These are phyloP conservation scores for Multifurca ochricompacta DNA, from an alignment of 768 basidiomycete genomes.

Conservation along the genomic window DNA sequence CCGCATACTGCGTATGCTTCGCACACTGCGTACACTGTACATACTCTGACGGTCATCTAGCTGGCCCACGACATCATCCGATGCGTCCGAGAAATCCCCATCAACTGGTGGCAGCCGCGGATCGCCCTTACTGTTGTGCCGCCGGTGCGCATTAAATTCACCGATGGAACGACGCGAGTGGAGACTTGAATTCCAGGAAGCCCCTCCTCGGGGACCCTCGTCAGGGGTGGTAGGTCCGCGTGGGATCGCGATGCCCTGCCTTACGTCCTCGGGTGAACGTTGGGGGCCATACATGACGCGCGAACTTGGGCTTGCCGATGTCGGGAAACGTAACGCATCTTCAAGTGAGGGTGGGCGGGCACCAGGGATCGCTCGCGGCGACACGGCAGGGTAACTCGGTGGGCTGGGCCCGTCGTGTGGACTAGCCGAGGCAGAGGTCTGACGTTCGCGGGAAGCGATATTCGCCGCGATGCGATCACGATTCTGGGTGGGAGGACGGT, in stretches of 20 bases:
- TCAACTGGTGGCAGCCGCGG: conserved; percentile 2
- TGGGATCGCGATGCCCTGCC: conserved; percentile 20
- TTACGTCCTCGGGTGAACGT: conserved; percentile 20
- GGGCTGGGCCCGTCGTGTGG: conserved; percentile 16
- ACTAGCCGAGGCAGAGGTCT: conserved; percentile 17
- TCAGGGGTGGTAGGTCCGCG: conserved; percentile 12
- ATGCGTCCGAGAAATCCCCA: conserved; percentile 13
- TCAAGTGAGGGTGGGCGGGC: conserved; percentile 12
- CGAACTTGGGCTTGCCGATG: conserved; percentile 18
- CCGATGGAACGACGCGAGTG: conserved; percentile 17
- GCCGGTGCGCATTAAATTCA: conserved; percentile 10
- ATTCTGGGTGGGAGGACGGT: conserved; percentile 17
- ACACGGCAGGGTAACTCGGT: neutral
- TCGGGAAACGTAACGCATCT: conserved; percentile 15
- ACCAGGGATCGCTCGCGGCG: conserved; percentile 13
- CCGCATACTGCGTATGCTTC: conserved; percentile 14
- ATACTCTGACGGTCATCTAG: conserved; percentile 17
- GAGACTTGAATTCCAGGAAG: conserved; percentile 14
- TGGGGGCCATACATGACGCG: conserved; percentile 8
- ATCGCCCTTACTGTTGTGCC: conserved; percentile 14
- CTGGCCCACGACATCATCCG: conserved; percentile 14
- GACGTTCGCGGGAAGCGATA: conserved; percentile 9
- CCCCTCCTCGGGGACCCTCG: conserved; percentile 10
- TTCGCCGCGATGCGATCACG: conserved; percentile 7
- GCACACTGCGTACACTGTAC: conserved; percentile 9